Evolutionary conservation across 2,329 filamentous ascomycete genomes (phyloP).

Genomic region (Cercospora brassicicola): DNA sequence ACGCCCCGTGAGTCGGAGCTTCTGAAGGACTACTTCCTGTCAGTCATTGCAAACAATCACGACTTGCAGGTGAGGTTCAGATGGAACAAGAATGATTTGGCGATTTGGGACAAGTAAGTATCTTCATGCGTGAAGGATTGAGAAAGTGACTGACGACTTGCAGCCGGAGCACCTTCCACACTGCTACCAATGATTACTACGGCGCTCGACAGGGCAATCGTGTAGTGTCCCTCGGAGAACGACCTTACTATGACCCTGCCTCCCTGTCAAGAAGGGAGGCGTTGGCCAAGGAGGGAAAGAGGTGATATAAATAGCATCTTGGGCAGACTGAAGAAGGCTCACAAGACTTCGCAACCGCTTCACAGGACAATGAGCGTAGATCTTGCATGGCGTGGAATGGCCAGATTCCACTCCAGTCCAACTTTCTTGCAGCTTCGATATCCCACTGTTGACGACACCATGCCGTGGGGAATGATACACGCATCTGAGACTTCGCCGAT

Average conservation of each 20-base stretch:
- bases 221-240: slow-evolving; percentile 26
- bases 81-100: slow-evolving; percentile 65
- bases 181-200: slow-evolving; percentile 28
- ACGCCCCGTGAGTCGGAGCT: slow-evolving; percentile 33
- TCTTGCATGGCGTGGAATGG: not conserved
- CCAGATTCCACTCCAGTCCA: not conserved
- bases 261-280: slow-evolving; percentile 23
- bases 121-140: not conserved
- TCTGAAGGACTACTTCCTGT: slow-evolving; percentile 30
- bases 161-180: slow-evolving; percentile 22
- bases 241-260: slow-evolving; percentile 26
- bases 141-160: not conserved
- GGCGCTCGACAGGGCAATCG: slow-evolving; percentile 23
- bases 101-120: slow-evolving; percentile 45
- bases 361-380: too few relatives aligned
- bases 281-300: slow-evolving; percentile 6
- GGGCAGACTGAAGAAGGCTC: too few relatives aligned
- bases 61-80: slow-evolving; percentile 69
- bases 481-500: not conserved
- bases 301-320: not conserved
- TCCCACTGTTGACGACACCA: not conserved
- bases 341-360: too few relatives aligned
- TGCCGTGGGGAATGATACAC: not conserved
- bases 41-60: slow-evolving; percentile 55
- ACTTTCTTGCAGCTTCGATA: not conserved